Base-by-base conservation (phyloP, 768 basidiomycete species). In the Tricholoma bakamatsutake region DNA sequence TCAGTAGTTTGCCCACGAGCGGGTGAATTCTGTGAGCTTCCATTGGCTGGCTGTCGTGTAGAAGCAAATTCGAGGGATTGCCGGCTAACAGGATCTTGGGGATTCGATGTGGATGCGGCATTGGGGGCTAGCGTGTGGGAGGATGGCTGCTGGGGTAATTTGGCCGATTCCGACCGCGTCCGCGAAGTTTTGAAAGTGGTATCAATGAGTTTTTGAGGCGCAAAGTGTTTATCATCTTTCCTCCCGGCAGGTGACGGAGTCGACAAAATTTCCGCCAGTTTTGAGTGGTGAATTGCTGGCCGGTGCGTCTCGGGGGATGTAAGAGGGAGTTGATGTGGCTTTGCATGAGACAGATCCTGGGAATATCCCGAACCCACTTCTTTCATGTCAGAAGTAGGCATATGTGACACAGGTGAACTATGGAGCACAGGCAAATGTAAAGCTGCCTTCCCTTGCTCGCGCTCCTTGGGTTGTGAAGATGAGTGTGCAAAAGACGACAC, bases 251-350 rank as follows among this genome's bases (percentile, higher is more conserved):
- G 53, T 54, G 27, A 5, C 11, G 67, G 59, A 21, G 67, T 65
- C 24, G 69, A 73, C 40, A 74, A 60, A 8, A 74, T 56, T 53
- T 74, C 73, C 30, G 70, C 71, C 37, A 73, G 53, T 55, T 59
- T 60, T n/a, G 69, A 69, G 56, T 70, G 66, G 5, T 67, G 65
- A 45, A 68, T 73, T 56, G 68, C 62, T 45, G 62, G 57, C 18
- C 62, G 64, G 37, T 54, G 53, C 13, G 9, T 40, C 35, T 53
- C 46, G 8, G 45, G 10, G 21, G 21, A 12, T 17, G 12, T 21
- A n/a, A 11, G 35, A 45, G 33, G 35, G 30, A 12, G 31, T 21
- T 56, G 48, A 31, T 48, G 13, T 30, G 28, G 15, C 46, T 31
- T 48, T 31, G n/a, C 28, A 15, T n/a, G 5, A 28, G 45, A 13